Conservation (phyloP, 2,329 filamentous ascomycete genomes). For the Penicillium sp. region DNA sequence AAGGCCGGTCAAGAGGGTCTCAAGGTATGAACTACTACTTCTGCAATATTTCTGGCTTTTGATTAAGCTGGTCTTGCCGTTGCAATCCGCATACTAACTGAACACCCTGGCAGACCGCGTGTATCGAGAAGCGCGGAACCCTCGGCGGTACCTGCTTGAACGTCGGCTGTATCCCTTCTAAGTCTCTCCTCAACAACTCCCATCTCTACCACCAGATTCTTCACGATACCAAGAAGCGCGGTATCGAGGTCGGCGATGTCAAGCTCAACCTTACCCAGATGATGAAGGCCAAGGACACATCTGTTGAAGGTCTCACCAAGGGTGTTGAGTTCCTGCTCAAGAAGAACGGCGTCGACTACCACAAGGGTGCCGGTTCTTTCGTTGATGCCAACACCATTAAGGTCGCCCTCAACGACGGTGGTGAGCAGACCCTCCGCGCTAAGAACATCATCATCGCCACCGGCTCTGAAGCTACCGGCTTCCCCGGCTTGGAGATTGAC, state of each 20-base stretch:
- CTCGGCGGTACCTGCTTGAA: constrained; percentile 98
- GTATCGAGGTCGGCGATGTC: constrained; percentile 95
- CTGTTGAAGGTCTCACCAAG: constrained; percentile 86
- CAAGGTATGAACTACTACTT: constrained; percentile 63
- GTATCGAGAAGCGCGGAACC: constrained; percentile 95
- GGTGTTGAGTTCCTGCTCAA: constrained; percentile 98
- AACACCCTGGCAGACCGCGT: constrained; percentile 67
- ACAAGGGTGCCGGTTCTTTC: constrained; percentile 90
- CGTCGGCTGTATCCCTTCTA: constrained; percentile 98
- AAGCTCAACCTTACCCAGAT: constrained; percentile 92
- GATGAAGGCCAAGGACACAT: constrained; percentile 98
- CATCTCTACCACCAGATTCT: constrained; percentile 96
- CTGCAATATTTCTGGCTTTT: not conserved
- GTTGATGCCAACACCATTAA: constrained; percentile 87
- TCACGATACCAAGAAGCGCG: constrained; percentile 94
- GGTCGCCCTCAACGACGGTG: constrained; percentile 85
- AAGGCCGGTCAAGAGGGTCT: constrained; percentile 97
- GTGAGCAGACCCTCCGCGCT: constrained; percentile 79
- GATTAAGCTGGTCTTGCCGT: not conserved
- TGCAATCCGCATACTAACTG: constrained; percentile 13
- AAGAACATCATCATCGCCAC: constrained; percentile 99
- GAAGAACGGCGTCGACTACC: constrained; percentile 98
- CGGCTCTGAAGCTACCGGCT: constrained; percentile 90
- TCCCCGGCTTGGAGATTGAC: constrained; percentile 92
- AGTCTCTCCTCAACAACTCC: constrained; percentile 99